Base-by-base conservation (phyloP, 2,329 filamentous ascomycete species). In the Aspergillus pseudoglaucus region DNA sequence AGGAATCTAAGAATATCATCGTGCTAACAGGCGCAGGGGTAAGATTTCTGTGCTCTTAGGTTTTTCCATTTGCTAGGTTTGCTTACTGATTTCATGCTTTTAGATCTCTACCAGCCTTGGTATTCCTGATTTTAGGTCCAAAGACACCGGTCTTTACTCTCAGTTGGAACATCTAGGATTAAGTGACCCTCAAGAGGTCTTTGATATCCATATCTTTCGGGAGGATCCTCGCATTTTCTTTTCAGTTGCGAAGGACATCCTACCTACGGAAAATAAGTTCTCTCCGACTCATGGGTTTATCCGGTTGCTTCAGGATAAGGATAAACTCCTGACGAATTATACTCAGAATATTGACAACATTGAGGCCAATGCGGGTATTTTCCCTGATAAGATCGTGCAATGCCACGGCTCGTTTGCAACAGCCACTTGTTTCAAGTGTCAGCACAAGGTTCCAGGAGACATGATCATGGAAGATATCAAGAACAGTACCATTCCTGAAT, bases 321-420 rank as follows among this genome's bases (percentile, higher is more conserved):
- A 81, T 55, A 95, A 95, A 68, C 80, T 98, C 6, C 80, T 96
- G 50, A 97, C 90, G 38, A 96, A 97, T 71, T 98, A 96, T 73
- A 95, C 93, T 0, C 93, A 98, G 66, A 98, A 98, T 68, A 97
- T 98, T 62, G 93, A 98, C 74, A 96, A 96, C 59, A 83, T 96
- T 45, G 91, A 98, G 68, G 80, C 84, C 52, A 84, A 87, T 60
- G 91, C 91, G 0, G 93, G 93, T 18, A 88, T 98, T 51, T 71
- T 76, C 18, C 78, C 82, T 1, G 84, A 88, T 30, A 95, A 93
- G 63, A 78, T 97, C 15, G 85, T 98, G 23, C 91, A 98, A 69
- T 97, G 93, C 65, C 93, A 98, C 65, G 93, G 93, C 51, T 95
- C 89, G 6, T 97, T 96, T 72, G 90, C 90, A 39, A 94, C 87